Evolutionary conservation across 73 alveolate species (phyloP).

Genomic region (Loxodes magnus): DNA sequence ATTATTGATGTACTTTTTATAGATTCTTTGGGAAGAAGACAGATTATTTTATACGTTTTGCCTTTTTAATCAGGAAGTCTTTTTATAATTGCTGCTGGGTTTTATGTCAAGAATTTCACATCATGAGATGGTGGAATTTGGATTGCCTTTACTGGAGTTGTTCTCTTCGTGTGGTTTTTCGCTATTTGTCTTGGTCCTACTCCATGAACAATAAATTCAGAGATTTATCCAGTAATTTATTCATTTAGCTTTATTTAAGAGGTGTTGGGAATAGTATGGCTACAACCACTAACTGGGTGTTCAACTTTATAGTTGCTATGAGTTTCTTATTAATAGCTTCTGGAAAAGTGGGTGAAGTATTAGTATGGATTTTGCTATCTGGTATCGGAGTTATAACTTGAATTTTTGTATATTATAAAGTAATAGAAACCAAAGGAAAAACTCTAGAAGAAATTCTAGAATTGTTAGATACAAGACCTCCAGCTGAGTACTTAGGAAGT

Average conservation of each 20-base stretch:
- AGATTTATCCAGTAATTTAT: slow-evolving; percentile 39
- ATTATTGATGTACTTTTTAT: slow-evolving; percentile 17
- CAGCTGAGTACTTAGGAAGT: slow-evolving; percentile 1
- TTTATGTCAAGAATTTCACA: slow-evolving; percentile 9
- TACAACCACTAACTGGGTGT: slow-evolving; percentile 36
- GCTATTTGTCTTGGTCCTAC: slow-evolving; percentile 26
- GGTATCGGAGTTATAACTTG: slow-evolving; percentile 10
- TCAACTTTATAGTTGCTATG: slow-evolving; percentile 17
- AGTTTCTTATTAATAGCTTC: slow-evolving; percentile 16
- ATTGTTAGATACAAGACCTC: background rate
- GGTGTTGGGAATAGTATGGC: slow-evolving; percentile 21
- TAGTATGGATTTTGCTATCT: slow-evolving; percentile 3
- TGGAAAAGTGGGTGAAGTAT: slow-evolving; percentile 11
- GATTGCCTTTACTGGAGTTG: slow-evolving; percentile 15
- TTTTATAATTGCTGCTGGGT: slow-evolving; percentile 7
- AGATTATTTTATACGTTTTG: slow-evolving; percentile 16
- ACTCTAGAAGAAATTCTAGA: slow-evolving; percentile 10
- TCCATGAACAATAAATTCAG: slow-evolving; percentile 44
- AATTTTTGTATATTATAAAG: slow-evolving; percentile 8
- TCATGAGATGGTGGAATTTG: slow-evolving; percentile 10
- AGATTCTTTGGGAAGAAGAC: slow-evolving; percentile 35
- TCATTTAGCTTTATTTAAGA: too few relatives aligned
- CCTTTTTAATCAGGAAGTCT: slow-evolving; percentile 27
- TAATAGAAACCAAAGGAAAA: slow-evolving; percentile 29
- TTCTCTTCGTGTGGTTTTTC: slow-evolving; percentile 23